Base-by-base conservation (phyloP, 108 stramenopile genomes). In the Chaetoceros tenuissimus region DNA sequence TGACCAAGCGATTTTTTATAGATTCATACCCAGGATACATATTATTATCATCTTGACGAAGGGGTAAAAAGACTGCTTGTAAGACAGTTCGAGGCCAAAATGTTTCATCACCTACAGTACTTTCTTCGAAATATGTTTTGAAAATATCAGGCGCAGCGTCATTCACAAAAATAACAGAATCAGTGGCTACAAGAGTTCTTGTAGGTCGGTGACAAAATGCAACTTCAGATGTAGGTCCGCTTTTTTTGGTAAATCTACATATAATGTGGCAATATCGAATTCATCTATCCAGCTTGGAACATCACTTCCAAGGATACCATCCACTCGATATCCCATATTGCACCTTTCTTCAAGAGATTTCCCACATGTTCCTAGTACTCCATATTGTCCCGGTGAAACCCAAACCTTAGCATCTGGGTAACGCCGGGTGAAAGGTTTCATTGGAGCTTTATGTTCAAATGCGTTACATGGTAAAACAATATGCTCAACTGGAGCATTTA, bases 71-170 rank as follows among this genome's bases (percentile, higher is more conserved):
- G 3, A 82, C 77, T 2, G 77, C 77, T 43, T 82, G 81, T 3
- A 82, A 48, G 0, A 82, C 81, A 18, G 69, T 71, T 10, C 56
- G 31, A 10, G 81, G 71, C 81, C 81, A 82, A 64, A 82, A 82
- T 20, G 64, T 67, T 46, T 80, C 69, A 24, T 58, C 24, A 24
- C 43, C 3, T n/a, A 55, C 34, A 7, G 1, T 53, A 16, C 50
- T 40, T 29, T 28, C 27, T 31, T 76, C 72, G 52, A 80, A 80
- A 59, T 74, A 76, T 28, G 79, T 74, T 40, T 53, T 17, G n/a
- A 82, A 71, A 17, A 78, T 72, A 1, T 47, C 46, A 17, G 60
- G 59, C 3, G 66, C 25, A 22, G 21, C 56, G 2, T 29, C 46
- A 10, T 73, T 73, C 27, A 73, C 59, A 55, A 61, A 77, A 16